Evolutionary conservation across 331 rosid species (phyloP).

Genomic region (Phaseolus coccineus): DNA sequence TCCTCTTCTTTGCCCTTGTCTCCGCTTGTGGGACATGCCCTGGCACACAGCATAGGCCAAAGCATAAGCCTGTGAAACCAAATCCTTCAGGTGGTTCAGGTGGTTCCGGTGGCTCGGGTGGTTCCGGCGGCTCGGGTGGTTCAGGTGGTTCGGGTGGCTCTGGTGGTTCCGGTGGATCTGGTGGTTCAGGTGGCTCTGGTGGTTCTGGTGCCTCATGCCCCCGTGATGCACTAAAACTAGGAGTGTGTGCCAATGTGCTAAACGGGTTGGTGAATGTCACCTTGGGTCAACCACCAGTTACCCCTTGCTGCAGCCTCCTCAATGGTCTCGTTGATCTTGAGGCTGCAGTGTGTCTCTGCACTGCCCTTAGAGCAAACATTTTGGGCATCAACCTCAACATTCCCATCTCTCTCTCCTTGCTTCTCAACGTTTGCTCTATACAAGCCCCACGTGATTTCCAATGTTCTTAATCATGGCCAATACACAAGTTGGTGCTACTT

Average conservation of each 20-base stretch:
- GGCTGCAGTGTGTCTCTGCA: constrained; percentile 47
- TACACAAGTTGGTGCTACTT: neutral
- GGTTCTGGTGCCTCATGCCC: constrained; percentile 45
- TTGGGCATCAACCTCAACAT: neutral
- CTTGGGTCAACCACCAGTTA: constrained; percentile 68
- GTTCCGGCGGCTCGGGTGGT: neutral
- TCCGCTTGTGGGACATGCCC: constrained; percentile 62
- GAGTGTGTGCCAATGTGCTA: constrained; percentile 70
- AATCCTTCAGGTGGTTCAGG: neutral
- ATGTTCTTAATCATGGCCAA: constrained; percentile 48
- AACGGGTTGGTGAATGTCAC: constrained; percentile 62
- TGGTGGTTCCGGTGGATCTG: neutral
- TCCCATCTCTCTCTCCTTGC: neutral
- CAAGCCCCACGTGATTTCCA: constrained; percentile 59
- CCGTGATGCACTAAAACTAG: constrained; percentile 70
- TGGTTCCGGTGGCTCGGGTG: neutral
- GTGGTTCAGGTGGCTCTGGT: neutral
- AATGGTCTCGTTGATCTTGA: constrained; percentile 78
- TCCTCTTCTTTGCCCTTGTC: constrained; percentile 72
- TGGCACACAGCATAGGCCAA: neutral
- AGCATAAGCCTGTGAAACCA: constrained; percentile 26
- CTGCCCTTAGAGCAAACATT: neutral
- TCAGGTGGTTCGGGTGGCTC: neutral
- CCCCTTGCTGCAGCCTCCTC: constrained; percentile 75
- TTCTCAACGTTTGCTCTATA: neutral